Evolutionary conservation across 1,284 basidiomycete species (phyloP), one percentile per base, ranked within the genome.

Genomic region (Puccinia polysora): DNA sequence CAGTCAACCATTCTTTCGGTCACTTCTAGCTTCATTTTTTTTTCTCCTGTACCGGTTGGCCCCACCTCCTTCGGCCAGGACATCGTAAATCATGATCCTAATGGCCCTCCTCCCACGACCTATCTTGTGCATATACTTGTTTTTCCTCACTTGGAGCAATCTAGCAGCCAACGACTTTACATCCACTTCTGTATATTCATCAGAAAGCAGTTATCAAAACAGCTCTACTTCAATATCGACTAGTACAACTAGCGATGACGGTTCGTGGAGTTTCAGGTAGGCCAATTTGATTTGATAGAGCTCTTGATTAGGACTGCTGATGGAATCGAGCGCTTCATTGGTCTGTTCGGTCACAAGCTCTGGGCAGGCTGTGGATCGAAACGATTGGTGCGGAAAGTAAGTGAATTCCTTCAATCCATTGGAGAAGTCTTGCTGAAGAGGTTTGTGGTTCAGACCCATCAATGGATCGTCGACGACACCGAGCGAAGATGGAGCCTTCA

Each of bases 351-450:
- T n/a, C n/a, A n/a, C n/a, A n/a, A 52, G 49, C 49, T 52, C 23
- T 8, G 23, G 20, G 7, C 20, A 63, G 15, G 15, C 18, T 36
- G 30, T 25, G 25, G 34, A 36, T 12, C 30, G 34, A n/a, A 50
- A 50, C 15, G 34, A 32, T 64, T 64, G 60, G 60, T 64, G 60
- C 25, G 60, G 60, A 64, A 64, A 38, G 60, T 64, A 50, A 64
- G 43, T 64, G n/a, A 45, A 45, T 45, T 45, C n/a, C 45, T 7
- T 18, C 10, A 3, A 4, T 38, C 7, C 6, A 36, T 38, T n/a
- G 18, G 34, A 40, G n/a, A 47, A 23, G 10, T 23, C 4, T 32
- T 45, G 3, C 23, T 34, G 8, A 59, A 34, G 36, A 36, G 18
- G 56, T 25, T 40, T 59, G 5, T 32, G 18, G 12, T 14, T 12